Percentiles rank a stretch among this genome's conserved stretches.
These are phyloP conservation scores for Pichia cephalocereana DNA, from an alignment of 805 yeast genomes.

Conservation along the genomic window DNA sequence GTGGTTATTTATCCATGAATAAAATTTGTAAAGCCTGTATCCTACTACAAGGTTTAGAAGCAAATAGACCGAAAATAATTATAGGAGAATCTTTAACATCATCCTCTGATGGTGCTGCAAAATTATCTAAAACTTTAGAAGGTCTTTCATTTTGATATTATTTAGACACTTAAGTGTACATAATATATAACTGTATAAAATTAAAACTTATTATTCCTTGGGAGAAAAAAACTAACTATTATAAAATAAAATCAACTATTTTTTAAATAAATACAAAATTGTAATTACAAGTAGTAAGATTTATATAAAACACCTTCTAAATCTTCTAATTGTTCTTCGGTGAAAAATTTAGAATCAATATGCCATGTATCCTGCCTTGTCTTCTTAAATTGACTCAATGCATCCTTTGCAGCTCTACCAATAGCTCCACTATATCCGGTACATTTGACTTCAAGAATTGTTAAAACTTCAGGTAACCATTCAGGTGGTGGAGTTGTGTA, in stretches of 20 bases:
- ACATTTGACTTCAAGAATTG: conserved; percentile 61
- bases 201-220: too few relatives aligned
- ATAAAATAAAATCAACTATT: background rate
- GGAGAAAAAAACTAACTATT: background rate
- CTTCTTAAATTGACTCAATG: conserved; percentile 78
- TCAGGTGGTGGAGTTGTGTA: conserved; percentile 83
- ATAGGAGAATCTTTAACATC: conserved; percentile 41
- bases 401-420: conserved; percentile 77
- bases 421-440: conserved; percentile 66
- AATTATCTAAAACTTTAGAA: conserved; percentile 51
- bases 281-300: conserved; percentile 67
- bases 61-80: conserved; percentile 55
- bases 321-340: conserved; percentile 74
- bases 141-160: conserved; percentile 38
- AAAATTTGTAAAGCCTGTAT: conserved; percentile 89
- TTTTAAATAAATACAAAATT: background rate
- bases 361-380: conserved; percentile 96
- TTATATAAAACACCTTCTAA: conserved; percentile 91
- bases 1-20: conserved; percentile 89
- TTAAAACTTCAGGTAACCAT: conserved; percentile 76
- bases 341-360: conserved; percentile 67
- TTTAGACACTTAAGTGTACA: too few relatives aligned
- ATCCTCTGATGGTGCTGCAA: conserved; percentile 52
- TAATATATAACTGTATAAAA: too few relatives aligned
- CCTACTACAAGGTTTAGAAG: conserved; percentile 74